phyloP scores from a whole-genome alignment of 768 basidiomycete genomes.

The Gymnopilus junonius region DNA sequence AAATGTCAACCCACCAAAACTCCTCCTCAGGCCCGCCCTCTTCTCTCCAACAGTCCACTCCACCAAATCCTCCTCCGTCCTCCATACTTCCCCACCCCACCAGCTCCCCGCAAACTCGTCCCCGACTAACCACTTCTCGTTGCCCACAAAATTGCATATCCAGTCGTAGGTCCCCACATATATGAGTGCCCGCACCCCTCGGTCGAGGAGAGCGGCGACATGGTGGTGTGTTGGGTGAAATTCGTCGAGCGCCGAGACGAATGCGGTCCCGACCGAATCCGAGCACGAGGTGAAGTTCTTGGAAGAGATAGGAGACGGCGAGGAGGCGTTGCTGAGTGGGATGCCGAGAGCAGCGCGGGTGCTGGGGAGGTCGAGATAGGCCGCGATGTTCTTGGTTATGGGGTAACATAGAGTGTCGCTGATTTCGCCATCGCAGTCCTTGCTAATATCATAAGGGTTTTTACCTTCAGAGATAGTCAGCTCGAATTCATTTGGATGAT shows the following conservation, averaged over 20 bases:
- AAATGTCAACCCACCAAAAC: conserved; percentile 59
- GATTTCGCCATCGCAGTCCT: conserved; percentile 54
- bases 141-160: conserved; percentile 79
- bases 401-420: conserved; percentile 61
- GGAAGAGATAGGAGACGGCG: conserved; percentile 16
- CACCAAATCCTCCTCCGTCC: conserved; percentile 40
- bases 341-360: conserved; percentile 66
- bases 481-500: neutral
- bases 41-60: conserved; percentile 62
- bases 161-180: conserved; percentile 75
- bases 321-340: too few relatives aligned
- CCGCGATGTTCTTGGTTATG: conserved; percentile 50
- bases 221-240: conserved; percentile 53
- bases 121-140: conserved; percentile 68
- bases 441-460: conserved; percentile 74
- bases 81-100: conserved; percentile 40
- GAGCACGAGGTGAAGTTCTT: conserved; percentile 39
- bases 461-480: conserved; percentile 28
- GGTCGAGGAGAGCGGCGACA: conserved; percentile 70
- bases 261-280: conserved; percentile 47
- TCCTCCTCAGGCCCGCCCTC: conserved; percentile 40
- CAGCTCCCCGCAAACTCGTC: conserved; percentile 71
- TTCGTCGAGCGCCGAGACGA: conserved; percentile 48
- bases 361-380: conserved; percentile 64
- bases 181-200: conserved; percentile 67